Base-by-base conservation (phyloP, 306 rosid genomes). In the Quercus bicolor region DNA sequence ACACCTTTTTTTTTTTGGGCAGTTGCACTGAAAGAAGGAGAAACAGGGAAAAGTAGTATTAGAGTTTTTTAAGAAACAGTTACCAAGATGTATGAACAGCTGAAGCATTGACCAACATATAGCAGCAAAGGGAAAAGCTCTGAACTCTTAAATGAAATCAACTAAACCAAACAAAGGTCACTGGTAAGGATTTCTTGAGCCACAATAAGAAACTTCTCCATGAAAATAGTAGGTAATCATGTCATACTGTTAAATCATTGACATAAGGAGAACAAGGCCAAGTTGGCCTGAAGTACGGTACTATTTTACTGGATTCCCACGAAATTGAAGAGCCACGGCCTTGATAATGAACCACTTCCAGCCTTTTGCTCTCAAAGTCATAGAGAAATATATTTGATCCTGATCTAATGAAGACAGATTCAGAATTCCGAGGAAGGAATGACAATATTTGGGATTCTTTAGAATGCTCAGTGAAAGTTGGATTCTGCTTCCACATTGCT, bases 381-480 rank as follows among this genome's bases (percentile, higher is more conserved):
- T 78, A 85, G 34, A 75, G 84, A 75, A 62, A 80, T 76, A 92
- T 90, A 78, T 70, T 85, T 78, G 85, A 71, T 66, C 92, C 97
- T 0, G 87, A 65, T 79, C 89, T 86, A 45, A 92, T 77, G 82
- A 83, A 89, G 81, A 92, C 76, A 48, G 86, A 84, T 20, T 52
- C 83, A 65, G 97, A 87, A 84, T 86, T 86, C 71, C 52, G 83
- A 66, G 87, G 90, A 86, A 87, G 77, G 66, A 89, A 90, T 55
- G 93, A 86, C 79, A 92, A 57, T 83, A 92, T 75, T 80, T 90
- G 90, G 37, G 88, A 74, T 34, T 90, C 96, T 68, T 90, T 85
- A 57, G 86, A 81, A 45, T 84, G 85, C 62, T 80, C 78, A 72
- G 78, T 76, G 48, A 78, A 71, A 78, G 84, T 78, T 16, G 91